A percentile compares a stretch with the other conserved stretches of the same genome.
Evolutionary conservation across 2,329 filamentous ascomycete species (phyloP).

Genomic region (Gaeumannomyces tritici): DNA sequence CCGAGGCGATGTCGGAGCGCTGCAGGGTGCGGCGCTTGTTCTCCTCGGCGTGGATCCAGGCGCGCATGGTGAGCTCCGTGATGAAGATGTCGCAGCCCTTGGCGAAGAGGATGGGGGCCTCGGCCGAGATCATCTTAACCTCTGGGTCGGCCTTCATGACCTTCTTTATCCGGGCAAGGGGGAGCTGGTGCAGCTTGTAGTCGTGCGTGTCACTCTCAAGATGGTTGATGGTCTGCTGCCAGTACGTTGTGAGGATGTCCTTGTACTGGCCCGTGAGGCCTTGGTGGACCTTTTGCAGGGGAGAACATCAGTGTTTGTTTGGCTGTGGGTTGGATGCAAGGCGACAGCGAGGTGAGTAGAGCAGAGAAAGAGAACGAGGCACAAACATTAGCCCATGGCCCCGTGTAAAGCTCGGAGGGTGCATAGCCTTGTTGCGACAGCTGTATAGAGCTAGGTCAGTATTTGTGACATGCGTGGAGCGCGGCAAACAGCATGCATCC

Average conservation of each 20-base stretch:
- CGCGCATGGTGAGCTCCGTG: conserved; percentile 96
- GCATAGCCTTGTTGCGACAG: conserved; percentile 81
- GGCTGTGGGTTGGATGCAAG: not conserved
- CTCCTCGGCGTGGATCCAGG: conserved; percentile 98
- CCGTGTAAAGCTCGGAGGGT: conserved; percentile 88
- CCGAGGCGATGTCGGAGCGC: conserved; percentile 91
- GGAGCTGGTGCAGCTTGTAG: conserved; percentile 96
- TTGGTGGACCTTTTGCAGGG: conserved; percentile 70
- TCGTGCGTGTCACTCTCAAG: conserved; percentile 93
- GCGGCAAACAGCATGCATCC: not conserved
- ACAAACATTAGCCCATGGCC: conserved; percentile 86
- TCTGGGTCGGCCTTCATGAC: conserved; percentile 99
- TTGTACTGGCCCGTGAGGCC: conserved; percentile 87
- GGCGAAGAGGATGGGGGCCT: conserved; percentile 94
- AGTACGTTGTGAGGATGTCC: conserved; percentile 96
- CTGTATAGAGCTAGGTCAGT: conserved; percentile 29
- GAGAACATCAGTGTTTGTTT: not conserved
- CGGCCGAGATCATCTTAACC: conserved; percentile 99
- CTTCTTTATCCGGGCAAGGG: conserved; percentile 97
- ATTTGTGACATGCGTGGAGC: not conserved
- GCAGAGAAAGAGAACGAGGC: not conserved
- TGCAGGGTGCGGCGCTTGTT: conserved; percentile 96
- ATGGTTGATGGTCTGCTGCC: conserved; percentile 96
- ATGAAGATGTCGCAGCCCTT: conserved; percentile 99
- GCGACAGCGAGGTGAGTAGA: not conserved